These are phyloP conservation scores for Neoboletus brunneissimus DNA, from an alignment of 768 basidiomycete genomes.

Conservation along the genomic window DNA sequence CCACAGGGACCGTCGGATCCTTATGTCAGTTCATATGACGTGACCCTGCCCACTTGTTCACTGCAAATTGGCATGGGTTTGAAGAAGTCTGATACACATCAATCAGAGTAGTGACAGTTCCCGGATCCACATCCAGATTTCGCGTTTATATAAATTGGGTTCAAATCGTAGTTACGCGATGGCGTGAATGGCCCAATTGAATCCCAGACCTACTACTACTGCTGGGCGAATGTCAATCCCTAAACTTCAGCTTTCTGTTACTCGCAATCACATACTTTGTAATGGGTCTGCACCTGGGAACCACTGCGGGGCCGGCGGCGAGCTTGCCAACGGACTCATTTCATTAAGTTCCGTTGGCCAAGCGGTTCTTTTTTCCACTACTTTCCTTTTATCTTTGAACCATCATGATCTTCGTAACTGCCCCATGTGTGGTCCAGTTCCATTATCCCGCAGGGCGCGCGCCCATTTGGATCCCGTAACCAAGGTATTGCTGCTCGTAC, in stretches of 20 bases:
- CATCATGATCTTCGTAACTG: not conserved
- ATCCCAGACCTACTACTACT: not conserved
- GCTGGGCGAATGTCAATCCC: not conserved
- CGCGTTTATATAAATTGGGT: not conserved
- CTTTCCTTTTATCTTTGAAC: not conserved
- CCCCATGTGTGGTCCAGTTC: not conserved
- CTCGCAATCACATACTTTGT: not conserved
- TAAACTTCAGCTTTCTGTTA: slow-evolving; percentile 3
- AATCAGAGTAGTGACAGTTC: not conserved
- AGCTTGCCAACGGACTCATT: not conserved
- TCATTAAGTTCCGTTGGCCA: not conserved
- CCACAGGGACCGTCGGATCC: too few relatives aligned
- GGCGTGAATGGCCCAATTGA: not conserved
- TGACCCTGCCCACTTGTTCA: not conserved
- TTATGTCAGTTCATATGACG: not conserved
- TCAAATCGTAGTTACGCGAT: too few relatives aligned
- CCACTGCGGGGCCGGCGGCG: not conserved
- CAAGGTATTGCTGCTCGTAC: slow-evolving; percentile 13
- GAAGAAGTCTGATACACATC: slow-evolving; percentile 1
- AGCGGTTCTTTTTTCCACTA: not conserved
- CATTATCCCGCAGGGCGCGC: not conserved
- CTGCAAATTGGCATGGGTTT: slow-evolving; percentile 1
- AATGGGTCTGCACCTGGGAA: not conserved
- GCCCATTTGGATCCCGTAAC: slow-evolving; percentile 12
- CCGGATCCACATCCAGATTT: not conserved